A percentile compares a stretch with the other conserved stretches of the same genome.
phyloP scores from a whole-genome alignment of 1,284 basidiomycete genomes.

The Ganoderma lucidum region DNA sequence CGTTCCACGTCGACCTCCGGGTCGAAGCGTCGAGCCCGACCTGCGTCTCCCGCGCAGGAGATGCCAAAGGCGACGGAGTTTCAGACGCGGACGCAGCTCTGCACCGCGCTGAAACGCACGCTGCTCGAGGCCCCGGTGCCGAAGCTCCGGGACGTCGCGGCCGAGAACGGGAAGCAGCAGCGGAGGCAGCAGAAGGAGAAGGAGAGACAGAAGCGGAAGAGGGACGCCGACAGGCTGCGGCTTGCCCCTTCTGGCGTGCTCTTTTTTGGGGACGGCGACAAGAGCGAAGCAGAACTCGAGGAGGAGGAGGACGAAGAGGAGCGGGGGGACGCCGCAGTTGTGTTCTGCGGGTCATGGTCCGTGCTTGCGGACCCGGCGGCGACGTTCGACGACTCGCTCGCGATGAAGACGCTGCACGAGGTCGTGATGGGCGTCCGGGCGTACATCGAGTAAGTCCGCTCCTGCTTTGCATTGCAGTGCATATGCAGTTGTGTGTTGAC shows the following conservation, averaged over 20 bases:
- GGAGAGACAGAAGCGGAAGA: neutral
- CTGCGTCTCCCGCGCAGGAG: neutral
- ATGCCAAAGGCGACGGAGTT: conserved; percentile 20
- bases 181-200: conserved; percentile 8
- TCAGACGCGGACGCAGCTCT: conserved; percentile 18
- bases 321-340: neutral
- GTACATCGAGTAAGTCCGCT: conserved; percentile 16
- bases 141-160: conserved; percentile 1
- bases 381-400: conserved; percentile 25
- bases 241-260: conserved; percentile 27
- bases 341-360: conserved; percentile 29
- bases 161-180: conserved; percentile 6
- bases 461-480: too few species aligned
- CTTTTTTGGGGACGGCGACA: conserved; percentile 14
- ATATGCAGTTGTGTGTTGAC: neutral
- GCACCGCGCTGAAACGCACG: conserved; percentile 17
- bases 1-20: conserved; percentile 13
- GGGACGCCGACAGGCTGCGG: conserved; percentile 13
- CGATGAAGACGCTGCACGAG: conserved; percentile 29
- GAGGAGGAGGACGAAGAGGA: neutral
- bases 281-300: neutral
- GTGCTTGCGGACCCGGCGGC: conserved; percentile 18
- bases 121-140: conserved; percentile 10
- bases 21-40: neutral
- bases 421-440: conserved; percentile 21